phyloP scores from a whole-genome alignment of 2,329 filamentous ascomycete genomes.

The Phialocephala sp. region DNA sequence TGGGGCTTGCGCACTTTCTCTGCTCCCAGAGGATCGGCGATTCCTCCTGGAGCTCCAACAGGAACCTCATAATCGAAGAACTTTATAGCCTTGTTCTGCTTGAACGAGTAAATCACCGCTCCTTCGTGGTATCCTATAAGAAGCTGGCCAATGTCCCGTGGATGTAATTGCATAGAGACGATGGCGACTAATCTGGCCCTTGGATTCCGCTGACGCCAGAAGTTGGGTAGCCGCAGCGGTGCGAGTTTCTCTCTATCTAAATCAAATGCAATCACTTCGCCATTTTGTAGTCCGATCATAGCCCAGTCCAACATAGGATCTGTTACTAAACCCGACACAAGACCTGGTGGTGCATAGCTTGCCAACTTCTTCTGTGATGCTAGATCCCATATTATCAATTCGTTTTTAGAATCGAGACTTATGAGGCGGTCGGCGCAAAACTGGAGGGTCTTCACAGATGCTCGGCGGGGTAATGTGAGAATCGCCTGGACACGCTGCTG shows the following conservation, averaged over 20 bases:
- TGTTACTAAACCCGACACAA: conserved; percentile 74
- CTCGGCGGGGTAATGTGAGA: conserved; percentile 71
- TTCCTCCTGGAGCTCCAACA: conserved; percentile 76
- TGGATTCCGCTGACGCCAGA: conserved; percentile 79
- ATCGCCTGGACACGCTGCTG: conserved; percentile 79
- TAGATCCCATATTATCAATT: conserved; percentile 83
- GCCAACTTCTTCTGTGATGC: conserved; percentile 69
- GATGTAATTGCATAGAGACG: conserved; percentile 83
- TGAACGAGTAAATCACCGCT: conserved; percentile 91
- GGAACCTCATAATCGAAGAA: conserved; percentile 87
- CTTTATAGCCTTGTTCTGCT: conserved; percentile 79
- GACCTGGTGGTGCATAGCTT: conserved; percentile 77
- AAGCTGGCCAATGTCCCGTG: conserved; percentile 88
- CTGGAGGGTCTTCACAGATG: conserved; percentile 77
- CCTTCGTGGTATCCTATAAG: conserved; percentile 91
- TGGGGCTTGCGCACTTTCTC: conserved; percentile 71
- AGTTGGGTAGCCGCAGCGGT: conserved; percentile 82
- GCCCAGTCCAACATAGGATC: conserved; percentile 95
- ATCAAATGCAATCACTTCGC: conserved; percentile 91
- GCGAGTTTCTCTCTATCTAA: conserved; percentile 80
- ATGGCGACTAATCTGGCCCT: conserved; percentile 68
- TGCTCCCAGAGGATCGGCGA: conserved; percentile 66
- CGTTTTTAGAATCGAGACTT: conserved; percentile 84
- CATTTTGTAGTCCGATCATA: conserved; percentile 80
- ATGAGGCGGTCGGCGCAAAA: conserved; percentile 88